Base-by-base conservation (phyloP, 2,329 filamentous ascomycete species). In the Aspergillus ochraceoroseus region DNA sequence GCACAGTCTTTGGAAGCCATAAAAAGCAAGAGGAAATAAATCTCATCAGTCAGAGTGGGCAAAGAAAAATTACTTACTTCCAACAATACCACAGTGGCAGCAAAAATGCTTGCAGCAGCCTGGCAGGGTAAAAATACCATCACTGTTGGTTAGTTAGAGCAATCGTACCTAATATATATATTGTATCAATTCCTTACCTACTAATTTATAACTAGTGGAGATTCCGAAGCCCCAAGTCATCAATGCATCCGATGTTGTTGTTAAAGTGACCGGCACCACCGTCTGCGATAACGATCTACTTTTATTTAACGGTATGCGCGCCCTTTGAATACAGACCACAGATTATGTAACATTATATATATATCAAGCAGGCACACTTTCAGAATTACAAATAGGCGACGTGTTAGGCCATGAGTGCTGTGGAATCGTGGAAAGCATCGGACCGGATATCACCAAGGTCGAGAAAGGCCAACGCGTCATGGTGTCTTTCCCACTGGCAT, bases 101-200 rank as follows among this genome's bases (percentile, higher is more conserved):
- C 80, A 53, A 83, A 66, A 11, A 92, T 94, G 84, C 83, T 86
- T 62, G 88, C 87, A 0, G 66, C 94, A 9, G 77, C 76, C 2
- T 94, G 87, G 87, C 79, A 83, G 64, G 84, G 85, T 37, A 92
- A 90, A 71, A 85, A 88, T 56, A 77, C 71, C 19, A 85, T 94
- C 32, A 67, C 84, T 57, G 71, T 94, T 12, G 68, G 75, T 79
- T 61, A 7, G 45, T 42, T 9, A 15, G 9, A 33, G 5, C 8
- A 5, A 27, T 15, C 13, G 11, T 26, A 7, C 13, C 7, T 15
- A 1, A 15, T 13, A 19, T 8, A 9, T 18, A 5, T 13, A 3
- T 19, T 26, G 18, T 32, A 7, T 3, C 15, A 28, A 11, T 5
- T 14, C 15, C 17, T n/a, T n/a, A n/a, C n/a, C n/a, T 5, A 19